Percentiles rank a stretch among this genome's conserved stretches.
These are phyloP conservation scores for Cladosporium austrohemisphaericum DNA, from an alignment of 2,329 filamentous ascomycete species.

Conservation along the genomic window DNA sequence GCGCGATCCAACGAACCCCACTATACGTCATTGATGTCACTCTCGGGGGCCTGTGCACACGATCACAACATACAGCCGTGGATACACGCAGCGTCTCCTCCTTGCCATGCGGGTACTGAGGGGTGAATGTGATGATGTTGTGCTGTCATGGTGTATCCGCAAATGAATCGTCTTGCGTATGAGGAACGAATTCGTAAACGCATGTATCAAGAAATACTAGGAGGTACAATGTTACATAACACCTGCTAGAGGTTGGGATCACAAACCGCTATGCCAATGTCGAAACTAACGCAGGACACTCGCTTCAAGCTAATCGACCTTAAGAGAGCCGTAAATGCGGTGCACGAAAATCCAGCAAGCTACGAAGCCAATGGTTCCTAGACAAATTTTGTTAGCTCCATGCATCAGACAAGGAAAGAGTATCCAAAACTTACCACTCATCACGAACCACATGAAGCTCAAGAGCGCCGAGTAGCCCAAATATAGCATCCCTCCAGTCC, in stretches of 20 bases:
- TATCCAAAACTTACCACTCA: conserved; percentile 69
- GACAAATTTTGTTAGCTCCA: neutral
- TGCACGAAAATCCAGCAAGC: conserved; percentile 91
- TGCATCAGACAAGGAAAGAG: conserved; percentile 36
- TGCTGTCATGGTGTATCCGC: no score
- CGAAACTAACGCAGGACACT: neutral
- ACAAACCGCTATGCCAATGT: neutral
- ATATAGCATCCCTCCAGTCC: conserved; percentile 86
- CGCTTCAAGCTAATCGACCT: conserved; percentile 63
- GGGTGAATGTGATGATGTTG: no score
- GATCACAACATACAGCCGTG: no score
- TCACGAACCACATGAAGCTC: conserved; percentile 85
- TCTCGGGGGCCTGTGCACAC: no score
- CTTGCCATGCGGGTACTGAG: no score
- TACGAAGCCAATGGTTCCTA: conserved; percentile 88
- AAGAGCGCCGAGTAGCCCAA: conserved; percentile 88
- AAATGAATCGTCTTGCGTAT: neutral
- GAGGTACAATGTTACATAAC: conserved; percentile 2
- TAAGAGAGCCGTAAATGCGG: conserved; percentile 96
- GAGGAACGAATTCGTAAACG: neutral
- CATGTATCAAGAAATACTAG: no score
- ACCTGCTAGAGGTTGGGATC: neutral
- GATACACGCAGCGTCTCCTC: no score
- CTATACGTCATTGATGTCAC: conserved; percentile 9
- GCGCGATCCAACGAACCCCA: conserved; percentile 4